phyloP scores from a whole-genome alignment of 192 early-diverging fungal species.

The Rhizophlyctis rosea region DNA sequence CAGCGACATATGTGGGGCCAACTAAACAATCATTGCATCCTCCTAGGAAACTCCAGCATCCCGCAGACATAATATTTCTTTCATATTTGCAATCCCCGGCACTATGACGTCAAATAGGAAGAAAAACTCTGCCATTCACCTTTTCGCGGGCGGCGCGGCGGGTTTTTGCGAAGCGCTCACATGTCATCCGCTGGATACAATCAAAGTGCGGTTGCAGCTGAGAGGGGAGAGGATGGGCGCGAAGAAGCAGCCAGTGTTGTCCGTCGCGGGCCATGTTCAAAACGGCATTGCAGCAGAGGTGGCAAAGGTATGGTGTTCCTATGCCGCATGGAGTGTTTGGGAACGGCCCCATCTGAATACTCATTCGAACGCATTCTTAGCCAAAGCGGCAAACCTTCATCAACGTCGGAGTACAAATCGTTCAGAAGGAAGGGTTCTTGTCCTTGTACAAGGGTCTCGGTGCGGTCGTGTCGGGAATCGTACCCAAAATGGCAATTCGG shows the following conservation, averaged over 20 bases:
- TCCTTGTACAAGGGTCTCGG: conserved; percentile 97
- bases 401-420: conserved; percentile 80
- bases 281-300: conserved; percentile 58
- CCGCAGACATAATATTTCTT: too few relatives aligned
- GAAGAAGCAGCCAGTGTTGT: conserved; percentile 16
- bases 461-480: conserved; percentile 92
- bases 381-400: conserved; percentile 62
- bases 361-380: conserved; percentile 4
- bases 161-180: conserved; percentile 87
- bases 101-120: too few relatives aligned
- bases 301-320: too few relatives aligned
- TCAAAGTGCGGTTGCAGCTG: conserved; percentile 97
- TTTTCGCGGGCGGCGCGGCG: conserved; percentile 85
- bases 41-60: too few relatives aligned
- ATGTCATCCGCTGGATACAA: conserved; percentile 93
- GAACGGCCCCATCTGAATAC: background rate
- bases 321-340: background rate
- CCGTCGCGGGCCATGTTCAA: conserved; percentile 26
- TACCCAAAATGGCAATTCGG: conserved; percentile 99
- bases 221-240: conserved; percentile 42
- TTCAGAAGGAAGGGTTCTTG: conserved; percentile 79
- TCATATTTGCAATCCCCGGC: too few relatives aligned
- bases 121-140: conserved; percentile 73
- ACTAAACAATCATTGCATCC: too few relatives aligned
- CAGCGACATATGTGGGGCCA: too few relatives aligned